Percentiles rank a stretch among this genome's conserved stretches.
Evolutionary conservation across 345 rosid genomes (phyloP).

Genomic region (Boechera retrofracta): DNA sequence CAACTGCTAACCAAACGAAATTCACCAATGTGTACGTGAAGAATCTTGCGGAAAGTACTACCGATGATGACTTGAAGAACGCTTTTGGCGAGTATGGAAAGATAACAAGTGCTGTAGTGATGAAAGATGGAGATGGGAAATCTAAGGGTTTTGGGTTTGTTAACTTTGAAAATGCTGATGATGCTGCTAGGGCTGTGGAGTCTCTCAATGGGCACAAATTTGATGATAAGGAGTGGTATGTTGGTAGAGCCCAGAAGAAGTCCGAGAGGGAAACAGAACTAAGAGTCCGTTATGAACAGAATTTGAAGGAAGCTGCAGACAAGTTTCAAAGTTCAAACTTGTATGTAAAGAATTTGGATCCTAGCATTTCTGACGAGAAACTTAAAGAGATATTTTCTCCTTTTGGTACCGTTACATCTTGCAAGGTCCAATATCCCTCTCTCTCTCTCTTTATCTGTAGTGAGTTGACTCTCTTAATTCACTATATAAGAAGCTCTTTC

Average conservation of each 20-base stretch:
- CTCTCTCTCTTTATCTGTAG: not conserved
- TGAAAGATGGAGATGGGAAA: conserved; percentile 85
- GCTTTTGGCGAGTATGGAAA: conserved; percentile 81
- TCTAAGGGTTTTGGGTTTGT: conserved; percentile 93
- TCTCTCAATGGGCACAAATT: conserved; percentile 75
- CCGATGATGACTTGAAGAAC: conserved; percentile 76
- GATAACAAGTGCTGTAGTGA: conserved; percentile 87
- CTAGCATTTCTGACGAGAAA: conserved; percentile 83
- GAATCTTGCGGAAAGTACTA: conserved; percentile 69
- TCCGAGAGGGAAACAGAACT: conserved; percentile 85
- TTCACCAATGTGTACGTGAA: conserved; percentile 93
- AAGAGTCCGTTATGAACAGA: conserved; percentile 76
- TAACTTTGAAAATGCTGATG: conserved; percentile 83
- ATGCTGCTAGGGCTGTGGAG: conserved; percentile 88
- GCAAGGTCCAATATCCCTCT: conserved; percentile 64
- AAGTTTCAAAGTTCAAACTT: conserved; percentile 83
- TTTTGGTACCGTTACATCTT: conserved; percentile 83
- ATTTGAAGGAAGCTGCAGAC: conserved; percentile 84
- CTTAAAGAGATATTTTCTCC: conserved; percentile 82
- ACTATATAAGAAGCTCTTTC: not conserved
- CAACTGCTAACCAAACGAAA: conserved; percentile 49
- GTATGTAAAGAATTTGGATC: conserved; percentile 87
- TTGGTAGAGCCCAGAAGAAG: conserved; percentile 93
- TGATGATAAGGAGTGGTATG: conserved; percentile 93
- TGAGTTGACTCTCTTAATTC: conserved; percentile 7